phyloP scores from a whole-genome alignment of 2,329 filamentous ascomycete species.

The Pseudocercospora pini-densiflorae region DNA sequence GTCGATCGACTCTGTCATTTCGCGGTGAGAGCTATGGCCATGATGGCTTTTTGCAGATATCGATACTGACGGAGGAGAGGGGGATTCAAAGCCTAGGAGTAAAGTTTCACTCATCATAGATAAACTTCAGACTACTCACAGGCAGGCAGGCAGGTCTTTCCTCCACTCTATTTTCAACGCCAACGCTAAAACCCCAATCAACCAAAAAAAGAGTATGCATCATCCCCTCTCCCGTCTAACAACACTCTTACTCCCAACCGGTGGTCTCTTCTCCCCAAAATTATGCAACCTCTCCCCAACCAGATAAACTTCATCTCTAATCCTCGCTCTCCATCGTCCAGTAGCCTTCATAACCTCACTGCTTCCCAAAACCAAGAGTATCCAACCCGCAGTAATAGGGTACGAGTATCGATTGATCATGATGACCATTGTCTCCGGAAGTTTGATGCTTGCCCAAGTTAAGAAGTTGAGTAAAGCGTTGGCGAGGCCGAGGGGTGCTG shows the following conservation, averaged over 20 bases:
- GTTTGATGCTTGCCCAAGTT: slow-evolving; percentile 2
- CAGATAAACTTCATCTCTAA: slow-evolving; percentile 93
- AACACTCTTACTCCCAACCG: slow-evolving; percentile 38
- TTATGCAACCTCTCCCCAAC: slow-evolving; percentile 96
- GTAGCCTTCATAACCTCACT: slow-evolving; percentile 60
- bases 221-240: slow-evolving; percentile 34
- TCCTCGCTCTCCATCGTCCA: slow-evolving; percentile 75
- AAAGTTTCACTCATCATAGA: neutral
- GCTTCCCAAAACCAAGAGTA: slow-evolving; percentile 18
- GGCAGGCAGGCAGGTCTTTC: neutral
- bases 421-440: slow-evolving; percentile 15
- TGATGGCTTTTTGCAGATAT: no score
- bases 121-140: neutral
- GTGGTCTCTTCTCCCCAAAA: slow-evolving; percentile 68
- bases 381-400: slow-evolving; percentile 54
- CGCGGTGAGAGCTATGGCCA: no score
- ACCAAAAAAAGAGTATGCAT: neutral
- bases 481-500: slow-evolving; percentile 66
- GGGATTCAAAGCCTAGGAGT: neutral
- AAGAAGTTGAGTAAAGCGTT: slow-evolving; percentile 49
- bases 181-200: slow-evolving; percentile 16
- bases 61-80: no score
- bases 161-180: slow-evolving; percentile 1
- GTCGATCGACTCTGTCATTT: no score
- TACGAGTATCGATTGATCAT: slow-evolving; percentile 72